Conservation (phyloP, 2,329 filamentous ascomycete species). For the Ceratocystis lukuohia region DNA sequence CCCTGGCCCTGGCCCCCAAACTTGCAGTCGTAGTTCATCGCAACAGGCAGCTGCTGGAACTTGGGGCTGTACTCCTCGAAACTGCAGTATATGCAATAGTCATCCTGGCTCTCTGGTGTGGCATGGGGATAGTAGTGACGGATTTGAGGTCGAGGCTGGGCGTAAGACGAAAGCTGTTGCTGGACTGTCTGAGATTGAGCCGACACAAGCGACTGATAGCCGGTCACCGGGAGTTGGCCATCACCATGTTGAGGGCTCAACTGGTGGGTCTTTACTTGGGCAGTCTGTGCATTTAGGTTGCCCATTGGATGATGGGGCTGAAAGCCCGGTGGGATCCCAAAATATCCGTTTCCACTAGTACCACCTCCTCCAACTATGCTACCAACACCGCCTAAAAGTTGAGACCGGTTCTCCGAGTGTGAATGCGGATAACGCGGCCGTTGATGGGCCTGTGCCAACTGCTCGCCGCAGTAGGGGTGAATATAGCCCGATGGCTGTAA, state of each 20-base stretch:
- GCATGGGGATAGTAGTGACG: conserved; percentile 2
- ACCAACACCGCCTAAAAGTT: not conserved
- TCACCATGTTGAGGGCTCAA: not conserved
- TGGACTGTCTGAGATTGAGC: not conserved
- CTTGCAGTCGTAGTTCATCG: not conserved
- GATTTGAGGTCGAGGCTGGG: not conserved
- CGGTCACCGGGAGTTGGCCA: not conserved
- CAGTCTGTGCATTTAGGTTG: not conserved
- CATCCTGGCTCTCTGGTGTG: not conserved
- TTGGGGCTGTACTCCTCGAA: conserved; percentile 6
- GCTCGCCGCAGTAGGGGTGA: not conserved
- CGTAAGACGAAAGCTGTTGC: not conserved
- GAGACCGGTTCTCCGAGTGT: not conserved
- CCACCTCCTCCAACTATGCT: not conserved
- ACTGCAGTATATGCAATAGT: conserved; percentile 7
- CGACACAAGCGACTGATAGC: not conserved
- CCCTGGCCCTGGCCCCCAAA: not conserved
- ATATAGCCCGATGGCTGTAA: not conserved
- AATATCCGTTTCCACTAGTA: not conserved
- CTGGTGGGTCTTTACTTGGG: not conserved
- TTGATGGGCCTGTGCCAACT: not conserved
- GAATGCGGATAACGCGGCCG: not conserved
- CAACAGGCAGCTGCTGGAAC: not conserved
- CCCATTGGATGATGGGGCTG: not conserved
- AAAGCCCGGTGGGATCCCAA: not conserved